Evolutionary conservation across 1,284 basidiomycete genomes (phyloP).

Genomic region (Boletus holoroseus): DNA sequence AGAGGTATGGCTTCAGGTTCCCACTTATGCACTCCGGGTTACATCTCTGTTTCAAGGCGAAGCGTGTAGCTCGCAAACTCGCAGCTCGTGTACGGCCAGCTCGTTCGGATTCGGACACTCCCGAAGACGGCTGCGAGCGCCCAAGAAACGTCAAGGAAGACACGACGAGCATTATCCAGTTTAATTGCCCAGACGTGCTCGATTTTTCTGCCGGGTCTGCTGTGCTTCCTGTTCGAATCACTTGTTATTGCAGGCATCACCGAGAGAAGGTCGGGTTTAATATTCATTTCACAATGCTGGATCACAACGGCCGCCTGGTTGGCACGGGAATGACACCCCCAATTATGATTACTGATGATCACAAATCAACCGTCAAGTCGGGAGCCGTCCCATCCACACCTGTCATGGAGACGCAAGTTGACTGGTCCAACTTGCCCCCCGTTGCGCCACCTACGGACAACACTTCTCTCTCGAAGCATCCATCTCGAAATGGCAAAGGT

Average conservation of each 20-base stretch:
- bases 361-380: slow-evolving; percentile 69
- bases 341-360: slow-evolving; percentile 99
- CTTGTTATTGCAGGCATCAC: slow-evolving; percentile 99
- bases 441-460: slow-evolving; percentile 28
- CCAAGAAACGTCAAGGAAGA: slow-evolving; percentile 55
- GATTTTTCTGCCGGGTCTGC: slow-evolving; percentile 87
- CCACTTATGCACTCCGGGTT: slow-evolving; percentile 10
- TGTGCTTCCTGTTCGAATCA: slow-evolving; percentile 89
- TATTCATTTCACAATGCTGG: slow-evolving; percentile 86
- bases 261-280: slow-evolving; percentile 96
- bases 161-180: slow-evolving; percentile 84
- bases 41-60: slow-evolving; percentile 48
- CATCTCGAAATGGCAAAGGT: slow-evolving; percentile 34
- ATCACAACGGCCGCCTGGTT: slow-evolving; percentile 75
- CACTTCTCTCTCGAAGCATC: slow-evolving; percentile 41
- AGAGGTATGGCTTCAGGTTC: slow-evolving; percentile 50
- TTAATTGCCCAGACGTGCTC: slow-evolving; percentile 91
- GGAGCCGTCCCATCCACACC: slow-evolving; percentile 20
- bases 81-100: slow-evolving; percentile 73
- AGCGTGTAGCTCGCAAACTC: slow-evolving; percentile 82
- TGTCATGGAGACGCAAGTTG: slow-evolving; percentile 35
- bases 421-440: slow-evolving; percentile 40
- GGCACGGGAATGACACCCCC: slow-evolving; percentile 83
- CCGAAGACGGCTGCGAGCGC: slow-evolving; percentile 46
- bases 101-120: slow-evolving; percentile 70